phyloP scores from a whole-genome alignment of 495 filamentous ascomycete genomes.

The Neurospora tetrasperma region DNA sequence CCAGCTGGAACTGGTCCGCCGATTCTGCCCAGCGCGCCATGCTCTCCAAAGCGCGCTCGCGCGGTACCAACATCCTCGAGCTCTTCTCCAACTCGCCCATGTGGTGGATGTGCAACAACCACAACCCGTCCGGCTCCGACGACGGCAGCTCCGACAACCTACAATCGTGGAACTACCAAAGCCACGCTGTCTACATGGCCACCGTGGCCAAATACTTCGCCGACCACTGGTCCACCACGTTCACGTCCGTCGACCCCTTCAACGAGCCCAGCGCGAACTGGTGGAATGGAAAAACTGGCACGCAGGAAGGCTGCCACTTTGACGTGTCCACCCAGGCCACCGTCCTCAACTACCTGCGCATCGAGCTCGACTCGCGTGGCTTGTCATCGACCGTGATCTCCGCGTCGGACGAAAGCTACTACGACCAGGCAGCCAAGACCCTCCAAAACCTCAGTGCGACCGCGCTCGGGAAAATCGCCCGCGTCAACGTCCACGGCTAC shows the following conservation, averaged over 20 bases:
- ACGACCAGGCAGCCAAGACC: conserved; percentile 23
- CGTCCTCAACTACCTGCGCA: conserved; percentile 15
- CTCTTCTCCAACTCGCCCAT: conserved; percentile 32
- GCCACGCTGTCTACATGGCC: conserved; percentile 29
- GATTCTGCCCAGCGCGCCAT: conserved; percentile 24
- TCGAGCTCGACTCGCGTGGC: conserved; percentile 21
- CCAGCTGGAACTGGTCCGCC: conserved; percentile 25
- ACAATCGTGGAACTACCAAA: conserved; percentile 28
- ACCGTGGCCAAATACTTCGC: conserved; percentile 28
- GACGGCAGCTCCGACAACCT: conserved; percentile 22
- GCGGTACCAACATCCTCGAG: conserved; percentile 27
- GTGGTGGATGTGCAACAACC: conserved; percentile 33
- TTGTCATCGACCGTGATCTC: conserved; percentile 18
- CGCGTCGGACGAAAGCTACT: conserved; percentile 22
- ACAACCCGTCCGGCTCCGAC: conserved; percentile 28
- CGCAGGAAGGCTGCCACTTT: conserved; percentile 30
- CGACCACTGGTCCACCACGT: conserved; percentile 24
- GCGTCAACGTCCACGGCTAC: conserved; percentile 32
- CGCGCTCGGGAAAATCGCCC: conserved; percentile 14
- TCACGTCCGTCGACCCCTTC: conserved; percentile 27
- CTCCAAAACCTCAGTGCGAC: conserved; percentile 17
- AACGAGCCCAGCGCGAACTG: conserved; percentile 28
- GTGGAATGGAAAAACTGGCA: conserved; percentile 28
- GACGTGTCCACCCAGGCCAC: conserved; percentile 16
- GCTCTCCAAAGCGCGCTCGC: conserved; percentile 22